Conservation (phyloP, 164 flowering plant genomes). For the Chloranthus sessilifolius region DNA sequence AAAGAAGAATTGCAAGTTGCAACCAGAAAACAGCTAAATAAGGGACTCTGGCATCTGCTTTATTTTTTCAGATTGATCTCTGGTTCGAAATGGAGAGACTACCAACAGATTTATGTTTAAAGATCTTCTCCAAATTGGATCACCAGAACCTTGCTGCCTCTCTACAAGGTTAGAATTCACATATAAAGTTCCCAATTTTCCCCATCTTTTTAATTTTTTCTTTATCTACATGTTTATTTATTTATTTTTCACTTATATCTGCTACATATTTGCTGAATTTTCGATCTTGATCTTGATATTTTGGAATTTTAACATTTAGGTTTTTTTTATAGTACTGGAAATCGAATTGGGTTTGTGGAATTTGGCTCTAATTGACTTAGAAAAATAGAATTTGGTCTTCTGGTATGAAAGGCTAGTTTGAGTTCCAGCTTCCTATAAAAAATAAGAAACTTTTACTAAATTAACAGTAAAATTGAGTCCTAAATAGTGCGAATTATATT, state of each 20-base stretch:
- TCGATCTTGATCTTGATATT: neutral
- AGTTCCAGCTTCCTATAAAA: too few species aligned
- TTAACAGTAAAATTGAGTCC: neutral
- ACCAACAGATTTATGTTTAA: slow-evolving; percentile 45
- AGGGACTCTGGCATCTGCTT: too few species aligned
- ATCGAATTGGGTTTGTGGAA: slow-evolving; percentile 4
- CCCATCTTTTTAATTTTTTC: neutral
- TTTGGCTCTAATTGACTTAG: neutral
- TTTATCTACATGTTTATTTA: neutral
- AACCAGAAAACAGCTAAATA: too few species aligned
- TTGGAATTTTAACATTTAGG: slow-evolving; percentile 1
- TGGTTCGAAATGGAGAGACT: slow-evolving; percentile 70
- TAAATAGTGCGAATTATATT: neutral
- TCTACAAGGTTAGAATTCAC: slow-evolving; percentile 43
- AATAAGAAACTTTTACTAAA: too few species aligned
- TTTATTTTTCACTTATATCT: neutral
- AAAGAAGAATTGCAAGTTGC: too few species aligned
- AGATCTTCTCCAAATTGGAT: slow-evolving; percentile 60
- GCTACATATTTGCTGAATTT: slow-evolving; percentile 3
- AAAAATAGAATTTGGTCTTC: neutral
- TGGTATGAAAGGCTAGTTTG: too few species aligned
- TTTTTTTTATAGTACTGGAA: neutral
- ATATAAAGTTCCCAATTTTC: neutral
- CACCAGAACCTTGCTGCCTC: slow-evolving; percentile 58
- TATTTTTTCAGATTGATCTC: too few species aligned